Base-by-base conservation (phyloP, 2,329 filamentous ascomycete species). In the Claviceps cyperi region DNA sequence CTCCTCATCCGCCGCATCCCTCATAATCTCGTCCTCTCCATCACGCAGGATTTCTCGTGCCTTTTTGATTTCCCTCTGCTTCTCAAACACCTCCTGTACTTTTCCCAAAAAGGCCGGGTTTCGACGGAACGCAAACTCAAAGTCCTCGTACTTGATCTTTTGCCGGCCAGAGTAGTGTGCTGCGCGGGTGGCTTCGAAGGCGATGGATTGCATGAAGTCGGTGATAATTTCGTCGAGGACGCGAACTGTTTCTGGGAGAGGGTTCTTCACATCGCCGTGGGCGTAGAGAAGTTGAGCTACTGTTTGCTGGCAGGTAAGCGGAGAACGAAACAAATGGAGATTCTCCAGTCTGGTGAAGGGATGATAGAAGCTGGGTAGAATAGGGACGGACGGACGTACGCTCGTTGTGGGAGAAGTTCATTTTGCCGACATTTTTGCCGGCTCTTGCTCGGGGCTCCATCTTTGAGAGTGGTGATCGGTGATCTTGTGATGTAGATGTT, bases 141-240 rank as follows among this genome's bases (percentile, higher is more conserved):
- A 95, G 67, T 98, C 92, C 61, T 96, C 91, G 60, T 94, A 86
- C 66, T 98, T 98, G 69, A 98, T 89, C 70, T 98, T 98, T 60
- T 94, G 87, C 2, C 92, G 85, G 0, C 89, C 84, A 2, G 86
- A 82, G 66, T 94, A 87, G 64, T 86, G 82, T 0, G 92, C 92
- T 49, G 84, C 83, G 43, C 86, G 81, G 4, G 89, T 87, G 4
- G 92, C 91, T 62, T 88, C 84, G 70, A 94, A 92, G 68, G 86
- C 91, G 50, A 92, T 83, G 65, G 92, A 88, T 64, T 94, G 88
- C 64, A 97, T 87, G 73, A 94, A 96, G 71, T 97, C 92, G 54
- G 90, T 95, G 53, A 95, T 80, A 58, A 97, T 91, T 69, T 96
- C 90, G 72, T 97, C 92, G 47, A 97, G 82, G 48, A 91, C 79